Conservation (phyloP, 2,329 filamentous ascomycete genomes). For the Zymoseptoria crescenta region DNA sequence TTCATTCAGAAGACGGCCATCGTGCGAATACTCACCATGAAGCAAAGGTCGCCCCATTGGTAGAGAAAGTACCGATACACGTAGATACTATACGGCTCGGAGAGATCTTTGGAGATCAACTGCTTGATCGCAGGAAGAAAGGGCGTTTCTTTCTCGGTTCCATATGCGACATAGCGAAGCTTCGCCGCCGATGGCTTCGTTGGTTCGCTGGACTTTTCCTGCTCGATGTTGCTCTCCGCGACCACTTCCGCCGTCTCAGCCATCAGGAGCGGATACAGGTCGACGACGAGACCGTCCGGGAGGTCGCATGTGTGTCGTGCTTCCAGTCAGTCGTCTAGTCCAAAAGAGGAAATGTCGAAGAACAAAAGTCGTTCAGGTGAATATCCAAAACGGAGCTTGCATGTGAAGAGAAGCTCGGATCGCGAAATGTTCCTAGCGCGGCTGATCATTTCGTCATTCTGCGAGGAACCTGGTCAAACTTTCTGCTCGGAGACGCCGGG, state of each 20-base stretch:
- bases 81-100: slow-evolving; percentile 98
- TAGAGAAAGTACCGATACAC: slow-evolving; percentile 97
- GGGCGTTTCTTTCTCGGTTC: slow-evolving; percentile 49
- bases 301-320: neutral
- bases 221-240: slow-evolving; percentile 4
- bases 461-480: neutral
- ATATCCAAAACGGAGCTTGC: neutral
- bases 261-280: slow-evolving; percentile 1
- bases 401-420: neutral
- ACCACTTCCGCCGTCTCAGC: slow-evolving; percentile 1
- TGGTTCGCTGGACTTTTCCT: neutral
- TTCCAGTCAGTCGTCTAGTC: neutral
- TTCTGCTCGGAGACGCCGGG: neutral
- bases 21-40: slow-evolving; percentile 56
- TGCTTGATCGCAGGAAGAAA: slow-evolving; percentile 82
- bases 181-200: neutral
- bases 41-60: slow-evolving; percentile 97
- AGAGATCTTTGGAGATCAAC: slow-evolving; percentile 90
- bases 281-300: neutral
- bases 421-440: no score
- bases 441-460: neutral
- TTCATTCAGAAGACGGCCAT: neutral
- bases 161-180: slow-evolving; percentile 51
- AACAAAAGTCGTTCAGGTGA: neutral
- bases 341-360: neutral